These are phyloP conservation scores for Ensete ventricosum DNA, from an alignment of 176 grass and related monocot species.

Conservation along the genomic window DNA sequence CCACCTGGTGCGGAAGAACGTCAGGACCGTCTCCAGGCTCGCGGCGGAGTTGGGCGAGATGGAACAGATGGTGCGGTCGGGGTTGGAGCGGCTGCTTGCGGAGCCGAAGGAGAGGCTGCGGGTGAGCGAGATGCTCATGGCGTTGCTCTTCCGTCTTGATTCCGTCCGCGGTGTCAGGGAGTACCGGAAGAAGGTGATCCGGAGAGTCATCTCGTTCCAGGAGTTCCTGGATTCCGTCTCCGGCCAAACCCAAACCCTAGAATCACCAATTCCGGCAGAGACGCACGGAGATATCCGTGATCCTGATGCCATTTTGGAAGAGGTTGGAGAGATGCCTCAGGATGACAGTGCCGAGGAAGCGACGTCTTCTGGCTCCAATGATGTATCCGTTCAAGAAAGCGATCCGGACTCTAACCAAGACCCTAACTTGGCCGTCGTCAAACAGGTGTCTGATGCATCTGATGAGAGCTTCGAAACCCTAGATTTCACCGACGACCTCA, in stretches of 20 bases:
- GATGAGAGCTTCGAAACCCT: no score
- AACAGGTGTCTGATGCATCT: no score
- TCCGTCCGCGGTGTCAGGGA: conserved; percentile 50
- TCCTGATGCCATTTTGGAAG: not conserved
- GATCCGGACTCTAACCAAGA: no score
- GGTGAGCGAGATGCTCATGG: conserved; percentile 47
- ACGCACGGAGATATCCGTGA: not conserved
- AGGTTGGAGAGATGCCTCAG: not conserved
- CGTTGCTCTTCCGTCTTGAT: conserved; percentile 41
- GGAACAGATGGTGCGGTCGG: not conserved
- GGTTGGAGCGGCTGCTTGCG: not conserved
- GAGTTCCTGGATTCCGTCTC: conserved; percentile 51
- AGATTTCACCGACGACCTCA: no score
- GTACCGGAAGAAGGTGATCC: conserved; percentile 49
- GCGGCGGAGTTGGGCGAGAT: not conserved
- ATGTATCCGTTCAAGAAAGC: no score
- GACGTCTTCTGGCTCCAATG: not conserved
- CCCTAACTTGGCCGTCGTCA: no score
- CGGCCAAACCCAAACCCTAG: not conserved
- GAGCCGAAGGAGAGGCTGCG: conserved; percentile 16
- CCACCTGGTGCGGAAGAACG: conserved; percentile 39
- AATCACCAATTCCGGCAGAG: not conserved
- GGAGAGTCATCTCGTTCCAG: conserved; percentile 49
- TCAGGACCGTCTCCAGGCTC: not conserved
- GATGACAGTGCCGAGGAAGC: not conserved